A percentile compares a stretch with the other conserved stretches of the same genome.
Evolutionary conservation across 2,329 filamentous ascomycete species (phyloP).

Genomic region (Calonectria pseudoreteaudii): DNA sequence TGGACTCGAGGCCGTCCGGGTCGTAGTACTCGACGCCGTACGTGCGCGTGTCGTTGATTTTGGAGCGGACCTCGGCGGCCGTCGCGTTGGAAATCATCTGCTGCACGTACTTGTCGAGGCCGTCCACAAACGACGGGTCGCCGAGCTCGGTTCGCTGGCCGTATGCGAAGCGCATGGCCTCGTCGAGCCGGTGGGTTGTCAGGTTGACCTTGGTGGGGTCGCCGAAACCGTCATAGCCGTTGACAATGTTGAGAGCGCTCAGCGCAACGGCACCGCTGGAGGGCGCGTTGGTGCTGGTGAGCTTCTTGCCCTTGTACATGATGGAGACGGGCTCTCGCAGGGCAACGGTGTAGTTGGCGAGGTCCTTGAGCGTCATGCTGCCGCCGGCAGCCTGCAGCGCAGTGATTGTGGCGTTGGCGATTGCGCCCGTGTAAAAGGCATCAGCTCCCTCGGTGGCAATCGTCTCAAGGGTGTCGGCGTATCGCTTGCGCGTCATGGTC

Average conservation of each 20-base stretch:
- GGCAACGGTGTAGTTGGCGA: conserved; percentile 77
- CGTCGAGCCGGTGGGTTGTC: conserved; percentile 83
- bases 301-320: conserved; percentile 76
- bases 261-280: conserved; percentile 79
- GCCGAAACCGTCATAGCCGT: conserved; percentile 76
- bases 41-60: conserved; percentile 55
- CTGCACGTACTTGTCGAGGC: conserved; percentile 71
- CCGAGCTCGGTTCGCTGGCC: conserved; percentile 79
- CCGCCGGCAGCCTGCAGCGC: conserved; percentile 74
- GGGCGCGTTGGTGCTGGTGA: conserved; percentile 77
- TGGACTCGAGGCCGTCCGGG: conserved; percentile 57
- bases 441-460: conserved; percentile 75
- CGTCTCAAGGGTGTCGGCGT: conserved; percentile 77
- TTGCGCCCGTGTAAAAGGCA: conserved; percentile 76
- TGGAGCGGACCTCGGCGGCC: conserved; percentile 64
- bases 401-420: conserved; percentile 77
- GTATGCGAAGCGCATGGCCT: conserved; percentile 86
- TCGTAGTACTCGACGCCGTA: conserved; percentile 57
- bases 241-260: conserved; percentile 79
- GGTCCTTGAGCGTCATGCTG: conserved; percentile 80
- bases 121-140: conserved; percentile 77
- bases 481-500: conserved; percentile 79
- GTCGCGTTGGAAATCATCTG: conserved; percentile 71
- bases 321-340: conserved; percentile 71
- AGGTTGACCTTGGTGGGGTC: conserved; percentile 64